Base-by-base conservation (phyloP, 1,284 basidiomycete genomes). In the Lentinula novae-zelandiae region DNA sequence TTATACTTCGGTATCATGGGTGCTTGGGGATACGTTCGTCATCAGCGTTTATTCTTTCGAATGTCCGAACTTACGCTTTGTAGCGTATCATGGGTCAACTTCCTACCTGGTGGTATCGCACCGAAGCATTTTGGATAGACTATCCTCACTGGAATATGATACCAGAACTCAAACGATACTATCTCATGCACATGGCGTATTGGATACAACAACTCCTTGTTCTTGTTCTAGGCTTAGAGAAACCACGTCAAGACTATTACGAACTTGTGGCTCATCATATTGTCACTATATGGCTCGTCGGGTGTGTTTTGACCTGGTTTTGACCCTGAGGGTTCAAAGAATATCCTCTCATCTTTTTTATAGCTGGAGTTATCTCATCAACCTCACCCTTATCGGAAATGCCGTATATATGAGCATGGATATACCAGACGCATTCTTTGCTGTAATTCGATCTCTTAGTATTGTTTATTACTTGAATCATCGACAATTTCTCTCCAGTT, bases 401-500 rank as follows among this genome's bases (percentile, higher is more conserved):
- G 91, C 95, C 1, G 86, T 99, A 31, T 98, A 92, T 69, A 83
- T 96, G 70, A 96, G 95, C 71, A 99, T 98, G 96, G 96, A 99
- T 76, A 83, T 96, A 38, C 95, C 95, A 2, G 96, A 99, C 71
- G 77, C 86, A 22, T 93, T 92, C 76, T 82, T 99, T 20, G 93
- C 90, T 22, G 93, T 94, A 64, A 67, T 76, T 40, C 10, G n/a
- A 50, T 48, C 46, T 34, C 57, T 42, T 54, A 56, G 15, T 49
- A 57, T 38, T 33, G 31, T 27, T 31, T 57, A 12, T 42, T 49
- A 20, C 39, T n/a, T 46, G 31, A 6, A n/a, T 60, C 27, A 56
- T 57, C 10, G 20, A 15, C 40, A 46, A 38, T 39, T n/a, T 34
- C 10, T 27, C 3, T 58, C 9, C 44, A 95, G 92, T 75, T 91